A percentile compares a stretch with the other conserved stretches of the same genome.
Evolutionary conservation across 257 asterid species (phyloP).

Genomic region (Solanum chilense): DNA sequence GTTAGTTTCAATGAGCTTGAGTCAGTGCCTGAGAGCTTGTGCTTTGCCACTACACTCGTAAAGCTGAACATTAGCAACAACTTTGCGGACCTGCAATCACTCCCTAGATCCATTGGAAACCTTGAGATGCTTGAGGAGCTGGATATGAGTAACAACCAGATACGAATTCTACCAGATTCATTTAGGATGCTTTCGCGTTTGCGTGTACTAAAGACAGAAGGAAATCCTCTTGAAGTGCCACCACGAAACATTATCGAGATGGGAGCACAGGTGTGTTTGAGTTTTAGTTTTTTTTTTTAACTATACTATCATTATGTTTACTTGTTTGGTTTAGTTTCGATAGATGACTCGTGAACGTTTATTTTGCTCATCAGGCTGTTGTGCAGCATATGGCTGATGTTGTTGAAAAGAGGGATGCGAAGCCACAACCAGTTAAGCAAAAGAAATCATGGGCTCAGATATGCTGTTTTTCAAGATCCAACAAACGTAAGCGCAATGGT

Average conservation of each 20-base stretch:
- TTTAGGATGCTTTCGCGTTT: slow-evolving; percentile 61
- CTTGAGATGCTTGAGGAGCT: slow-evolving; percentile 15
- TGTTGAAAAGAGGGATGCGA: slow-evolving; percentile 56
- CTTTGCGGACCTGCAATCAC: slow-evolving; percentile 11
- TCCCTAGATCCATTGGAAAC: slow-evolving; percentile 15
- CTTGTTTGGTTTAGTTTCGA: background rate
- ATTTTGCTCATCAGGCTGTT: slow-evolving; percentile 42
- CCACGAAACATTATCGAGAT: slow-evolving; percentile 39
- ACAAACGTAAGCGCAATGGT: slow-evolving; percentile 62
- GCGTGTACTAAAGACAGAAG: slow-evolving; percentile 53
- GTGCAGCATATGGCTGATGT: slow-evolving; percentile 75
- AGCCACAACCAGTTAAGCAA: slow-evolving; percentile 48
- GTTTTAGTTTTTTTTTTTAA: background rate
- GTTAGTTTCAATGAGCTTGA: slow-evolving; percentile 21
- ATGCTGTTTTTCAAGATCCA: slow-evolving; percentile 58
- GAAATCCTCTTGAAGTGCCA: slow-evolving; percentile 69
- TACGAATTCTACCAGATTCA: slow-evolving; percentile 67
- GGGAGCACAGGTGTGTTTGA: slow-evolving; percentile 59
- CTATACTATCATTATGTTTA: background rate
- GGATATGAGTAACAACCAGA: slow-evolving; percentile 47
- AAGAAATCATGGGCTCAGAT: slow-evolving; percentile 76
- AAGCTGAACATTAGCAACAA: slow-evolving; percentile 11
- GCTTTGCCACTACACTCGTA: slow-evolving; percentile 4
- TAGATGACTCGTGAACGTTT: background rate
- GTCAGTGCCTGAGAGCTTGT: slow-evolving; percentile 6